Evolutionary conservation across 768 basidiomycete genomes (phyloP).

Genomic region (Cystobasidium tubakii): DNA sequence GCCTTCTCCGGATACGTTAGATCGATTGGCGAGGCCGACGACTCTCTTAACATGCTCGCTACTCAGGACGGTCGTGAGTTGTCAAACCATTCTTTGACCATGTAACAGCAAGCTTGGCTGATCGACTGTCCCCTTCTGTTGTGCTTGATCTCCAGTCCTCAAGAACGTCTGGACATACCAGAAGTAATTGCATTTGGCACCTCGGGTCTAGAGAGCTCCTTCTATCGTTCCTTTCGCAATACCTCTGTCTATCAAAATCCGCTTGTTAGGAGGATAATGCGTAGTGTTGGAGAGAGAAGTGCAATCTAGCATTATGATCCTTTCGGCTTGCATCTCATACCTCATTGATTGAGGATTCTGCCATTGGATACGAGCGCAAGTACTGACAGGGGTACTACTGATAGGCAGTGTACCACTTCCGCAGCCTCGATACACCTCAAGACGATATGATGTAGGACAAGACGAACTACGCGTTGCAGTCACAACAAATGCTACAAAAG

Average conservation of each 20-base stretch:
- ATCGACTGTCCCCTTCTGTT: too few species aligned
- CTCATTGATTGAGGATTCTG: not conserved
- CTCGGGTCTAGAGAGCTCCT: not conserved
- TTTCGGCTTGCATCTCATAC: not conserved
- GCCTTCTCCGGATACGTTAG: conserved; percentile 91
- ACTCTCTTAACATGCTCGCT: conserved; percentile 90
- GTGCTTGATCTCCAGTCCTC: too few species aligned
- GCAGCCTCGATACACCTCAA: too few species aligned
- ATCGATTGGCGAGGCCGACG: conserved; percentile 91
- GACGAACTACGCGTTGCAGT: too few species aligned
- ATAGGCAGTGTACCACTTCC: too few species aligned
- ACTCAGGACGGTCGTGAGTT: conserved; percentile 90
- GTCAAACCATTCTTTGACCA: too few species aligned
- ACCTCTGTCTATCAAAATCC: not conserved
- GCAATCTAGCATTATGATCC: not conserved
- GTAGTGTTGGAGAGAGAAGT: not conserved
- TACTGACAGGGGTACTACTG: too few species aligned
- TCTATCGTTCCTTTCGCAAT: not conserved
- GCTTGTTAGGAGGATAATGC: not conserved
- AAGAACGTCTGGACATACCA: conserved; percentile 93
- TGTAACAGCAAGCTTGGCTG: too few species aligned
- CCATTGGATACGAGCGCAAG: too few species aligned
- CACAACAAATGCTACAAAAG: too few species aligned
- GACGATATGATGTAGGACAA: too few species aligned
- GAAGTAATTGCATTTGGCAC: conserved; percentile 58